Conservation (phyloP, 768 basidiomycete genomes). For the Suillus variegatus region DNA sequence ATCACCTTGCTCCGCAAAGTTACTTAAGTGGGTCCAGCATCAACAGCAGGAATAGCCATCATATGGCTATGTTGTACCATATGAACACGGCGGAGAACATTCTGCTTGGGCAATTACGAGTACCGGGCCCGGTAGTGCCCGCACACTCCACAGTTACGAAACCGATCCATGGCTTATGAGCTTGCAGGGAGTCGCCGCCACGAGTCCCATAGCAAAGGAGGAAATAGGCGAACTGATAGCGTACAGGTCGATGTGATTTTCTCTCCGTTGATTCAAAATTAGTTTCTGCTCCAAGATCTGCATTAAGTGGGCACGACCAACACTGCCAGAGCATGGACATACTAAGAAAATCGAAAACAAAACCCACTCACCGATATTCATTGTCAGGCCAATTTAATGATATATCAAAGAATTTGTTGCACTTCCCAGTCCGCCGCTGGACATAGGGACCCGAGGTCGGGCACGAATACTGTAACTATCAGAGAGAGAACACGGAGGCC, state of each 20-base stretch:
- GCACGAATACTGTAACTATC: neutral
- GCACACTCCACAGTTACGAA: slow-evolving; percentile 17
- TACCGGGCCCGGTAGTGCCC: too few species aligned
- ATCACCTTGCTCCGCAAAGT: too few species aligned
- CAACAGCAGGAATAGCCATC: too few species aligned
- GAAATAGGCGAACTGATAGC: slow-evolving; percentile 24
- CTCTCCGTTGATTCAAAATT: slow-evolving; percentile 17
- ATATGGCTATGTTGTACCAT: too few species aligned
- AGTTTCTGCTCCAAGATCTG: slow-evolving; percentile 14
- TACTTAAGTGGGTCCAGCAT: too few species aligned
- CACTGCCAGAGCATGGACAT: neutral
- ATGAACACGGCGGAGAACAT: too few species aligned
- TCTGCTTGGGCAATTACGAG: too few species aligned
- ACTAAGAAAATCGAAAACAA: neutral
- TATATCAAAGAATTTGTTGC: neutral
- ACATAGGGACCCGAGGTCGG: neutral
- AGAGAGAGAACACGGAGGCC: neutral
- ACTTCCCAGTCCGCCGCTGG: neutral
- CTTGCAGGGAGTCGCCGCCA: slow-evolving; percentile 15
- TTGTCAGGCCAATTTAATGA: slow-evolving; percentile 5
- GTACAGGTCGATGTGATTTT: slow-evolving; percentile 23
- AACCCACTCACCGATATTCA: neutral
- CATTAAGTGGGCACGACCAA: slow-evolving; percentile 9
- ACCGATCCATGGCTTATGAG: slow-evolving; percentile 21
- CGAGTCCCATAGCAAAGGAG: slow-evolving; percentile 21